Percentiles rank a stretch among this genome's conserved stretches.
Evolutionary conservation across 1,284 basidiomycete genomes (phyloP).

Genomic region (Moesziomyces aphidis): DNA sequence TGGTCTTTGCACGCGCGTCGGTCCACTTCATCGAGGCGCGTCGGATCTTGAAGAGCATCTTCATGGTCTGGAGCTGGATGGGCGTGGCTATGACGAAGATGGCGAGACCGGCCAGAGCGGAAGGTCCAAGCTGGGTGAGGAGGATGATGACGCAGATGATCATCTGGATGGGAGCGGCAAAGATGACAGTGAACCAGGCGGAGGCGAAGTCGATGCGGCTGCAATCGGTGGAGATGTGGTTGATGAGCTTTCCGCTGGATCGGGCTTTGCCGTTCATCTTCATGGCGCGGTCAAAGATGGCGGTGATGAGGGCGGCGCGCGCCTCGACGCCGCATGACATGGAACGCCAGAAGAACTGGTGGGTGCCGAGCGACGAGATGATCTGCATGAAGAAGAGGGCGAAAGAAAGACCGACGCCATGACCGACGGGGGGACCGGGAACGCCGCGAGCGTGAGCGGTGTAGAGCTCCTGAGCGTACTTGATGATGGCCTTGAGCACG

Average conservation of each 20-base stretch:
- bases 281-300: conserved; percentile 84
- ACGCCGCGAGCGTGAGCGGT: conserved; percentile 18
- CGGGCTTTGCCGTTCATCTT: conserved; percentile 83
- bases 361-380: conserved; percentile 76
- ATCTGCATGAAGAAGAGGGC: conserved; percentile 78
- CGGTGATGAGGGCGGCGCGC: conserved; percentile 86
- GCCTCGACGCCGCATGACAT: conserved; percentile 74
- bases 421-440: conserved; percentile 44
- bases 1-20: conserved; percentile 72
- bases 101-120: conserved; percentile 83
- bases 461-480: conserved; percentile 50
- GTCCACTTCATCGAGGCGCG: conserved; percentile 88
- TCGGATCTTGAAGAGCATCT: conserved; percentile 78
- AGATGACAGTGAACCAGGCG: conserved; percentile 81
- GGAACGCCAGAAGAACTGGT: conserved; percentile 81
- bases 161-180: conserved; percentile 75
- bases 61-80: conserved; percentile 80
- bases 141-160: conserved; percentile 72
- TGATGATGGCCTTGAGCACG: conserved; percentile 60
- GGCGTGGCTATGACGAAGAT: conserved; percentile 78
- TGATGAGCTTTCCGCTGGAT: conserved; percentile 85
- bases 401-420: conserved; percentile 62
- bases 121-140: conserved; percentile 81
- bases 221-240: conserved; percentile 92
- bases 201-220: conserved; percentile 89